These are phyloP conservation scores for Juglanconis oblonga DNA, from an alignment of 2,329 filamentous ascomycete species.

Conservation along the genomic window DNA sequence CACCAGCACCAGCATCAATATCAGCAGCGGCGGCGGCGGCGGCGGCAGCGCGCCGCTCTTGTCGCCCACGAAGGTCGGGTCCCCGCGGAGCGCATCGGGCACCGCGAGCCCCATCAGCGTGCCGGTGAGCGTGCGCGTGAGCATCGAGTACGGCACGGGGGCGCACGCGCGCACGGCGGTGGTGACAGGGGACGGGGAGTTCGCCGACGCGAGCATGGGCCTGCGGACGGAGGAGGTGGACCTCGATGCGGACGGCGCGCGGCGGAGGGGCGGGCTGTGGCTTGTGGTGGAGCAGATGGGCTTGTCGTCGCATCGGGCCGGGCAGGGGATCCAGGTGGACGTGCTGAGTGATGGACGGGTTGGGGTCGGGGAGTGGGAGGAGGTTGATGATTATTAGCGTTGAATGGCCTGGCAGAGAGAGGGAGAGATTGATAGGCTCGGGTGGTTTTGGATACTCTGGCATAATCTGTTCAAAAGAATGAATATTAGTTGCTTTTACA, in stretches of 20 bases:
- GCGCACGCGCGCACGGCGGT: slow-evolving; percentile 64
- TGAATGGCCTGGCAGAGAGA: neutral
- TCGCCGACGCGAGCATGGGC: slow-evolving; percentile 63
- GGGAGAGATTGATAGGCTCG: too few relatives aligned
- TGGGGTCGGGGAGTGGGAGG: slow-evolving; percentile 38
- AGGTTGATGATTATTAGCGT: slow-evolving; percentile 12
- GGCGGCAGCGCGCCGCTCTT: neutral
- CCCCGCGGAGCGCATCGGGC: too few relatives aligned
- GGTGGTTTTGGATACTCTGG: too few relatives aligned
- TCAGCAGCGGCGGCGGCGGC: slow-evolving; percentile 20
- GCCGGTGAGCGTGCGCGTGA: slow-evolving; percentile 58
- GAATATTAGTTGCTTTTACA: too few relatives aligned
- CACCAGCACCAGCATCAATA: slow-evolving; percentile 33
- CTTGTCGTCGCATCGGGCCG: slow-evolving; percentile 34
- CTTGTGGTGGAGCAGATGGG: slow-evolving; percentile 79
- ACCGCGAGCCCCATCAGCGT: slow-evolving; percentile 19
- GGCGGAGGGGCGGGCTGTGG: slow-evolving; percentile 60
- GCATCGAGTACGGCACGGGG: slow-evolving; percentile 69
- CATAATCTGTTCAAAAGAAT: too few relatives aligned
- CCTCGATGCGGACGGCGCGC: slow-evolving; percentile 60
- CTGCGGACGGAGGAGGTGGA: slow-evolving; percentile 74
- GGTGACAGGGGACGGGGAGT: slow-evolving; percentile 69
- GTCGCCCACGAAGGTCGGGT: neutral
- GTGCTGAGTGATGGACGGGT: slow-evolving; percentile 32
- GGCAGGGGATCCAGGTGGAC: slow-evolving; percentile 40